These are phyloP conservation scores for Acacia acuminata DNA, from an alignment of 306 rosid genomes.

Conservation along the genomic window DNA sequence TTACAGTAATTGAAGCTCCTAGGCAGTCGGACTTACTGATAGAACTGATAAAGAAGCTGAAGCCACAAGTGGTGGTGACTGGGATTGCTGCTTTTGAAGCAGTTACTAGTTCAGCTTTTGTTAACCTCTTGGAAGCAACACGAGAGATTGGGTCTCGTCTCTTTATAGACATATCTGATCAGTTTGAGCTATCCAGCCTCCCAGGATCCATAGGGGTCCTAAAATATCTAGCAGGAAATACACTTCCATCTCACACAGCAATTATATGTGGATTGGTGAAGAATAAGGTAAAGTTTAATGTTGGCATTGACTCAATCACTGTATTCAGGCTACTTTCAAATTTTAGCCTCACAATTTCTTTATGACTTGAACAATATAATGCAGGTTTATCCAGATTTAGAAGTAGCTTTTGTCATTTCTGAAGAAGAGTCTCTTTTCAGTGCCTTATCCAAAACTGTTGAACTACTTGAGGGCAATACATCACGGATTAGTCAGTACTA, in stretches of 20 bases:
- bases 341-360: slow-evolving; percentile 15
- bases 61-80: slow-evolving; percentile 95
- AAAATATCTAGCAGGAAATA: slow-evolving; percentile 72
- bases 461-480: slow-evolving; percentile 85
- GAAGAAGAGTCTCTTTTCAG: slow-evolving; percentile 79
- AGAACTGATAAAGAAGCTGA: slow-evolving; percentile 85
- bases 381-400: slow-evolving; percentile 97
- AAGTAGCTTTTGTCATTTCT: slow-evolving; percentile 95
- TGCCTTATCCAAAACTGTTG: slow-evolving; percentile 89
- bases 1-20: slow-evolving; percentile 90
- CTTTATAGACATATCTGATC: slow-evolving; percentile 94
- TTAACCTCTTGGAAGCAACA: slow-evolving; percentile 78
- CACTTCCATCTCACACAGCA: slow-evolving; percentile 83
- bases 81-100: slow-evolving; percentile 92
- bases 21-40: slow-evolving; percentile 90
- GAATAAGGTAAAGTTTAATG: slow-evolving; percentile 67
- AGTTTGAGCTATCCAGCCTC: slow-evolving; percentile 96
- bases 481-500: slow-evolving; percentile 89
- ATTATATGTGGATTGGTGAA: slow-evolving; percentile 89
- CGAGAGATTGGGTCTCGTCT: slow-evolving; percentile 85
- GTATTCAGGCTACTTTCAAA: neutral
- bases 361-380: slow-evolving; percentile 26
- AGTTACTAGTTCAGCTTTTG: slow-evolving; percentile 95
- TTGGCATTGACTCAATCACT: slow-evolving; percentile 14
- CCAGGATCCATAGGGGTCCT: slow-evolving; percentile 93